phyloP scores from a whole-genome alignment of 2,329 filamentous ascomycete species.

The Venturia oleaginea region DNA sequence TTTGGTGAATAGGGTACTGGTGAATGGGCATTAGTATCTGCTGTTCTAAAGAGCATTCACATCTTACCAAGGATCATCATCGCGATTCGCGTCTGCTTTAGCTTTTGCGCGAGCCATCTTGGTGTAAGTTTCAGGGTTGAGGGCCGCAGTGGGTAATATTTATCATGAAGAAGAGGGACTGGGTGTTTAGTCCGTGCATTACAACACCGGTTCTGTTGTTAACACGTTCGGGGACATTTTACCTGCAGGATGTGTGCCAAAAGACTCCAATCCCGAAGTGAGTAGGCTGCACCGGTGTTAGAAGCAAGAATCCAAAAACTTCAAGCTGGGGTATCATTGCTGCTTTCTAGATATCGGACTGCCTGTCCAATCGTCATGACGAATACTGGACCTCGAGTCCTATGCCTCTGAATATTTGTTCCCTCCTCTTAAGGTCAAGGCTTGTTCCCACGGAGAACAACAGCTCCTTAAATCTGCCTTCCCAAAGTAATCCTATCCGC shows the following conservation, averaged over 20 bases:
- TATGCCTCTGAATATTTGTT: constrained; percentile 67
- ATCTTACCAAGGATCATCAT: not conserved
- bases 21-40: not conserved
- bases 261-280: too few species aligned
- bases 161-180: not conserved
- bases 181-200: not conserved
- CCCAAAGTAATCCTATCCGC: constrained; percentile 81
- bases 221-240: not conserved
- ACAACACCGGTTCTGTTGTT: not conserved
- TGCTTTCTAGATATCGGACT: not conserved
- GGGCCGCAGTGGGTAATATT: not conserved
- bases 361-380: constrained; percentile 37
- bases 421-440: constrained; percentile 66
- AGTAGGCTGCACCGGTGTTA: not conserved
- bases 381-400: constrained; percentile 78
- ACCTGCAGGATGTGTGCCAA: not conserved
- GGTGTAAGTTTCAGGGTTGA: not conserved
- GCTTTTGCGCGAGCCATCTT: not conserved
- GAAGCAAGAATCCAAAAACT: not conserved
- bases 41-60: not conserved
- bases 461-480: constrained; percentile 83
- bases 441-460: constrained; percentile 84
- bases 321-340: not conserved
- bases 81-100: not conserved
- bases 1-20: not conserved